Evolutionary conservation across 1,284 basidiomycete genomes (phyloP).

Genomic region (Ganoderma lingzhi): DNA sequence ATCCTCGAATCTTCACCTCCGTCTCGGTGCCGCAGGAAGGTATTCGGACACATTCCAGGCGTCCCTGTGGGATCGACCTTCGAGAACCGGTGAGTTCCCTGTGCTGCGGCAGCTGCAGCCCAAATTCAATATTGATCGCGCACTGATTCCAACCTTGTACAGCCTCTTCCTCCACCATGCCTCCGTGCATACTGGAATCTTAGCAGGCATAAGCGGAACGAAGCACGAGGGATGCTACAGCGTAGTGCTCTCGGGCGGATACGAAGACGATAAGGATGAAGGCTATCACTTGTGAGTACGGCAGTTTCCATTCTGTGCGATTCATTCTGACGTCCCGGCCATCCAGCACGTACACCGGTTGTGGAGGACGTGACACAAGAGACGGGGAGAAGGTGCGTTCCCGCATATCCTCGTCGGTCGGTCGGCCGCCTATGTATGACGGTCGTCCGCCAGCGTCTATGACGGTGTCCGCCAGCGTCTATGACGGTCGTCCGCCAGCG

Average conservation of each 20-base stretch:
- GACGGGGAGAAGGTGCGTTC: constrained; percentile 28
- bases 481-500: too few relatives aligned
- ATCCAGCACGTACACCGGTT: constrained; percentile 50
- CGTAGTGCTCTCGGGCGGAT: constrained; percentile 50
- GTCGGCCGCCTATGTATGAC: too few relatives aligned
- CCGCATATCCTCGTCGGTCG: too few relatives aligned
- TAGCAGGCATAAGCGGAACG: constrained; percentile 35
- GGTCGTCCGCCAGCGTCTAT: too few relatives aligned
- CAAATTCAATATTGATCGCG: not conserved
- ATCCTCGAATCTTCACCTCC: not conserved
- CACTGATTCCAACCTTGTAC: not conserved
- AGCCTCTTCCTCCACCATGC: constrained; percentile 30
- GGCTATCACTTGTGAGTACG: constrained; percentile 50
- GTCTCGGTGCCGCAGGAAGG: constrained; percentile 17
- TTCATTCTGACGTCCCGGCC: not conserved
- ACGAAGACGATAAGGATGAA: constrained; percentile 50
- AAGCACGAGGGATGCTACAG: constrained; percentile 47
- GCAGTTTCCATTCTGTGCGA: not conserved
- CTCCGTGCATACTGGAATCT: constrained; percentile 31
- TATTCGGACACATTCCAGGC: constrained; percentile 37
- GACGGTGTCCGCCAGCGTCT: too few relatives aligned
- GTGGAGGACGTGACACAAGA: constrained; percentile 35
- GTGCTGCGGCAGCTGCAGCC: not conserved
- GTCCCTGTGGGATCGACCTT: constrained; percentile 35
- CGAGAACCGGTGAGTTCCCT: constrained; percentile 32